Conservation (phyloP, 2,329 filamentous ascomycete genomes). For the Claviceps lovelessii region DNA sequence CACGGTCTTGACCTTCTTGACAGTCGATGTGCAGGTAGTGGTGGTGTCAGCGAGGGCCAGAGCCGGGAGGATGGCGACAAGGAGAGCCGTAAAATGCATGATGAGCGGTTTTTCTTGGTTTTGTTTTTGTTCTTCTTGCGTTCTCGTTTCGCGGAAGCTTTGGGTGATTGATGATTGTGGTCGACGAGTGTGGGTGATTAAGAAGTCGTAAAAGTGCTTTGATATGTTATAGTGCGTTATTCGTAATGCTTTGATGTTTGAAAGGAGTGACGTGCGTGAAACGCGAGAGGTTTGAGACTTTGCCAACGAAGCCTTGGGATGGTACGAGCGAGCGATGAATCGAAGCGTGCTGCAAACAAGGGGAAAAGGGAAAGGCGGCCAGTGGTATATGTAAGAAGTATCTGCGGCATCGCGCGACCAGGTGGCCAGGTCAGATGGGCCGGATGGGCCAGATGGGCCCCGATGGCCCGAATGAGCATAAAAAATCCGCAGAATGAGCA, state of each 20-base stretch:
- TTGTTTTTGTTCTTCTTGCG: not conserved
- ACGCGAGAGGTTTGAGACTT: slow-evolving; percentile 26
- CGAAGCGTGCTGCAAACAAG: slow-evolving; percentile 10
- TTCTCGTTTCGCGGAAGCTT: too few relatives aligned
- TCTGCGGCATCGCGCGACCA: not conserved
- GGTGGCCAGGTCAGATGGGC: not conserved
- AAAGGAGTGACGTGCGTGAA: slow-evolving; percentile 8
- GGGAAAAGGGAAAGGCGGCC: slow-evolving; percentile 1
- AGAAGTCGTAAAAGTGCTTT: not conserved
- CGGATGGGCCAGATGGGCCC: not conserved
- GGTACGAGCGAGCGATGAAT: slow-evolving; percentile 11
- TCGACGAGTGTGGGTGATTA: not conserved
- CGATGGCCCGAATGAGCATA: not conserved
- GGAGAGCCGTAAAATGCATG: slow-evolving; percentile 23
- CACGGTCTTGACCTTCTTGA: slow-evolving; percentile 35
- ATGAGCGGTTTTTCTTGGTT: not conserved
- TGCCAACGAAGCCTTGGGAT: slow-evolving; percentile 39
- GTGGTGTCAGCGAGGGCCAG: slow-evolving; percentile 32
- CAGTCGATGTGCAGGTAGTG: not conserved
- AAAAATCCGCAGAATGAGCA: not conserved
- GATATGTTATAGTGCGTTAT: not conserved
- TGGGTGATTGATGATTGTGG: not conserved
- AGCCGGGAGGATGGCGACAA: slow-evolving; percentile 38
- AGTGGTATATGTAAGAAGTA: not conserved
- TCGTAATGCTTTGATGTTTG: not conserved